phyloP scores from a whole-genome alignment of 805 yeast species.

The Pichia phayaonensis region DNA sequence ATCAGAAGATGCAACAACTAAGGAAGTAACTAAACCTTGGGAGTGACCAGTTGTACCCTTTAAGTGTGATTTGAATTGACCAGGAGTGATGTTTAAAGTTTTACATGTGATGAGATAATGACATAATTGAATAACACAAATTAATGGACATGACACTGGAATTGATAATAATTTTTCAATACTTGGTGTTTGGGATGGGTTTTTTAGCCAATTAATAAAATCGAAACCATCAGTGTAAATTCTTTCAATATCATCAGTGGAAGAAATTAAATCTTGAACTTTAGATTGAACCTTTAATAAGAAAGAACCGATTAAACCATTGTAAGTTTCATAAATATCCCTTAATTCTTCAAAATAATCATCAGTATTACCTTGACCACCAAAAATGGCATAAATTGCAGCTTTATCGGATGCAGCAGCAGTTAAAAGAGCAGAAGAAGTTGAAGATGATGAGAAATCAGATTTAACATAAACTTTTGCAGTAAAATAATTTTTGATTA shows the following conservation, averaged over 20 bases:
- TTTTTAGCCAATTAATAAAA: conserved; percentile 77
- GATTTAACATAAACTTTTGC: conserved; percentile 28
- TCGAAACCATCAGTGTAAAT: conserved; percentile 92
- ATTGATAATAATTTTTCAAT: conserved; percentile 81
- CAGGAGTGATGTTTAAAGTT: conserved; percentile 81
- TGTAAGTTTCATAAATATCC: conserved; percentile 71
- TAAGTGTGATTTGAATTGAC: conserved; percentile 65
- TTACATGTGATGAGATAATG: conserved; percentile 87
- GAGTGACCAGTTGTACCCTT: conserved; percentile 84
- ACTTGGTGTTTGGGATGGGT: conserved; percentile 83
- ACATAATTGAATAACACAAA: conserved; percentile 90
- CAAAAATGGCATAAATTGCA: conserved; percentile 81
- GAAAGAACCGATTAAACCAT: conserved; percentile 65
- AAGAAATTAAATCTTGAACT: conserved; percentile 59
- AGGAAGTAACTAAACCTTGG: conserved; percentile 88
- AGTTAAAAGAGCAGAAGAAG: conserved; percentile 43
- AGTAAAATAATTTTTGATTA: conserved; percentile 70
- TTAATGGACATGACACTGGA: conserved; percentile 95
- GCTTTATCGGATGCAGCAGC: conserved; percentile 50
- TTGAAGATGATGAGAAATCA: conserved; percentile 5
- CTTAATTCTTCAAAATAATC: conserved; percentile 96
- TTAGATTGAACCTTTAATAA: conserved; percentile 61
- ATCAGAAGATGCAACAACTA: conserved; percentile 75
- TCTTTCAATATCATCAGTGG: conserved; percentile 72
- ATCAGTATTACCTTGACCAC: conserved; percentile 98